Evolutionary conservation across 495 filamentous ascomycete species (phyloP), one percentile per base, ranked within the genome.

Genomic region (Viridothelium virens): DNA sequence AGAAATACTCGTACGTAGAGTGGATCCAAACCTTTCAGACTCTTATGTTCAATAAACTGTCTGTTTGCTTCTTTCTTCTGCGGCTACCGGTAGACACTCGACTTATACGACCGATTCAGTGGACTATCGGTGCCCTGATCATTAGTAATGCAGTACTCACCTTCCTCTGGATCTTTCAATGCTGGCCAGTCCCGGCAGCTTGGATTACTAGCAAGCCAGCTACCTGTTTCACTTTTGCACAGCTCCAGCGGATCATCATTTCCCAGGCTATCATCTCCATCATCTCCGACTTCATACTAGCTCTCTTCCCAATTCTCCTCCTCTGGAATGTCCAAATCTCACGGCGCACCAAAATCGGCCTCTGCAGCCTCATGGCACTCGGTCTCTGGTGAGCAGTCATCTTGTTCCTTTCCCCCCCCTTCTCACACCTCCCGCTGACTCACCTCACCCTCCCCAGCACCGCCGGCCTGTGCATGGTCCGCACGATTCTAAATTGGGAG

Each of bases 11-110:
- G 5, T 53, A 53, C 16, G 48, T 5, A 5, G n/a, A 53, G 5
- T 53, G 48, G 48, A 53, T 53, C n/a, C 48, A 53, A 53, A 14
- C n/a, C 48, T 53, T 53, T 18, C 48, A 53, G 48, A 53, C 48
- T n/a, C 48, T 53, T 1, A 53, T 53, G 48, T 91, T 91, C 74
- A 73, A 85, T 2, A 81, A 90, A 41, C 81, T 92, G 9, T 90
- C 89, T 9, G 66, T 91, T 14, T 86, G 89, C 79, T 91, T 91
- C 78, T 86, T 90, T 75, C 74, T 91, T 36, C 79, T 92, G 67
- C 82, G 91, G 61, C 76, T 92, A 33, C 89, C 89, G 4, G 81
- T 90, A 66, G 86, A 90, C 71, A 14, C 5, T 5, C 11, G 18
- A 18, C 18, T 14, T 53, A 25, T 53, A 14, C 48, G 48, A 53